Base-by-base conservation (phyloP, 495 filamentous ascomycete genomes). In the Aspergillus leporis region DNA sequence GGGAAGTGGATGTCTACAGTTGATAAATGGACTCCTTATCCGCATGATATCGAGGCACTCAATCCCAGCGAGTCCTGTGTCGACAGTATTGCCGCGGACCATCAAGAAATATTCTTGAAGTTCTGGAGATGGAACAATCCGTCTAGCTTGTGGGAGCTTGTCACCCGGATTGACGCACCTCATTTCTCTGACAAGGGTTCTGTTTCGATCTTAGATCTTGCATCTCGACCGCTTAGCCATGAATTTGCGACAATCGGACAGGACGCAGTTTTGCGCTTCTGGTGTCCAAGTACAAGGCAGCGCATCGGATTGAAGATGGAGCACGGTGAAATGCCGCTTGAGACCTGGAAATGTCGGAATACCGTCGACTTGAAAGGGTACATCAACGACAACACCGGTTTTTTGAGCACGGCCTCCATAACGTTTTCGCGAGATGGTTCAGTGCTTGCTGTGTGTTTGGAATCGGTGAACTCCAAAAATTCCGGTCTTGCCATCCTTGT, bases 1-100 rank as follows among this genome's bases (percentile, higher is more conserved):
- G 93, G 92, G 1, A 82, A 86, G 61, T 99, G 94, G 94, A 80
- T 99, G 60, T 92, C 90, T 36, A 96, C 90, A 0, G 82, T 95
- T 4, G 95, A 99, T 66, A 87, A 89, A 57, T 99, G 94, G 94
- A 81, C 77, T 51, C 92, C 92, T 19, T 84, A 87, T 19, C 71
- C 73, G 30, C 77, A 79, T 55, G 90, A 93, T 63, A 51, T 88
- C n/a, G 74, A 78, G 41, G 72, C 77, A 66, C 72, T 79, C 56
- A 75, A 61, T 71, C 71, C 77, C 40, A 72, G 79, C 55, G 70
- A 68, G 12, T 64, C 71, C 32, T 69, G 73, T 23, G 66, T 69
- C 19, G 34, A 67, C 16, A 57, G 54, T 19, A 75, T 78, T 48
- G 78, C 84, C 53, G 81, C 77, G 31, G 55, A 66, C 4, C 70